phyloP scores from a whole-genome alignment of 768 basidiomycete species.

The Kwoniella bestiolae region DNA sequence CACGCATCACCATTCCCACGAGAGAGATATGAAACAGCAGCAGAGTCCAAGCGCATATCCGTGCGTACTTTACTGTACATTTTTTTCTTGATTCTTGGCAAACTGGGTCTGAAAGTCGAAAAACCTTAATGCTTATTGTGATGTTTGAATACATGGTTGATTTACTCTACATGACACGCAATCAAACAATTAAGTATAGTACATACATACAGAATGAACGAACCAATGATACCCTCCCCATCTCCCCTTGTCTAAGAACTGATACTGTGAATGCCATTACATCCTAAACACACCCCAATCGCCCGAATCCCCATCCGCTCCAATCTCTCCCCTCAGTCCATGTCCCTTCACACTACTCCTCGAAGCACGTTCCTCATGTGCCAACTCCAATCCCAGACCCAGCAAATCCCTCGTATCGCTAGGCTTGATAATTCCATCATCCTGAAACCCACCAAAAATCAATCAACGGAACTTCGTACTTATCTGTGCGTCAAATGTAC shows the following conservation, averaged over 20 bases:
- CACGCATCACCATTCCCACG: not conserved
- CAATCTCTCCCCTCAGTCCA: constrained; percentile 65
- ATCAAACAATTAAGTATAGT: no score
- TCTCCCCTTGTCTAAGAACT: no score
- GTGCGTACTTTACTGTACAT: not conserved
- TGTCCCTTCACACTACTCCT: constrained; percentile 59
- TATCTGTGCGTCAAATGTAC: not conserved
- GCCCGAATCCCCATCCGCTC: constrained; percentile 54
- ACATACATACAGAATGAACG: no score
- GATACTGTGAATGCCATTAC: constrained; percentile 59
- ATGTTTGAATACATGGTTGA: not conserved
- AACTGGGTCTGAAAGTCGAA: no score
- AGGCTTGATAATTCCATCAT: constrained; percentile 72
- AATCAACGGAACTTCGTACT: not conserved
- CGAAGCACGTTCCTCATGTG: constrained; percentile 53
- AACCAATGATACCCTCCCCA: no score
- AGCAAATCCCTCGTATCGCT: constrained; percentile 85
- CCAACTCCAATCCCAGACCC: constrained; percentile 83
- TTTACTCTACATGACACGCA: no score
- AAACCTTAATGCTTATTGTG: no score
- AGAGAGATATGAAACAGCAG: no score
- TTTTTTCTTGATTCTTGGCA: not conserved
- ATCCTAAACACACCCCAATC: constrained; percentile 86
- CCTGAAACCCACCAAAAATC: constrained; percentile 24
- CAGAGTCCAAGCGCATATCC: not conserved